These are phyloP conservation scores for Tremellales sp. DNA, from an alignment of 1,284 basidiomycete genomes.

Conservation along the genomic window DNA sequence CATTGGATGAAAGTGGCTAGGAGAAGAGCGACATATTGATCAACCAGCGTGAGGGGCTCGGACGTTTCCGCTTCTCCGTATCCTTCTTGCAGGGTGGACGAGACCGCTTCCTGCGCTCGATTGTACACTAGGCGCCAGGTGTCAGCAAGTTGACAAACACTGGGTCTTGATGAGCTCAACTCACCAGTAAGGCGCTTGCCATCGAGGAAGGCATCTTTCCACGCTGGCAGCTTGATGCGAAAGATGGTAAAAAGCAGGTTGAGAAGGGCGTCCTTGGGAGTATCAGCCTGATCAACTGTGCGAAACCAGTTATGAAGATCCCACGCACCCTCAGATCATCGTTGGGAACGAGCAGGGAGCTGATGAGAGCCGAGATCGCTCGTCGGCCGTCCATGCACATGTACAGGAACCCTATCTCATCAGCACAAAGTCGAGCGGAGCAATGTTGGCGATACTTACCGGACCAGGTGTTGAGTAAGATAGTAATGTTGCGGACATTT, in stretches of 20 bases:
- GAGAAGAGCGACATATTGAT: slow-evolving; percentile 90
- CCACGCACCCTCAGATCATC: slow-evolving; percentile 72
- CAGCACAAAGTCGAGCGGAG: slow-evolving; percentile 7
- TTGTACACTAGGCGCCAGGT: slow-evolving; percentile 47
- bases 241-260: slow-evolving; percentile 94
- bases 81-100: slow-evolving; percentile 29
- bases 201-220: slow-evolving; percentile 85
- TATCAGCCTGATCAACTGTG: not conserved
- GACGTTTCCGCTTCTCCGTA: slow-evolving; percentile 49
- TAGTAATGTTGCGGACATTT: slow-evolving; percentile 71
- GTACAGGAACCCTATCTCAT: slow-evolving; percentile 73
- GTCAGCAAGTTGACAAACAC: not conserved
- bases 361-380: slow-evolving; percentile 77
- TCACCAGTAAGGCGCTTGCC: slow-evolving; percentile 78
- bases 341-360: slow-evolving; percentile 82
- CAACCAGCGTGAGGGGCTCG: slow-evolving; percentile 73
- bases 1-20: slow-evolving; percentile 81
- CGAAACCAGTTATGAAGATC: too few species aligned
- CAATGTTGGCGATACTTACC: slow-evolving; percentile 56
- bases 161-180: slow-evolving; percentile 24
- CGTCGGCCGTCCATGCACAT: slow-evolving; percentile 85
- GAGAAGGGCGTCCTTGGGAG: slow-evolving; percentile 74
- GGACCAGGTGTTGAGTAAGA: slow-evolving; percentile 88
- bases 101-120: slow-evolving; percentile 32
- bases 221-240: slow-evolving; percentile 81